phyloP scores from a whole-genome alignment of 1,284 basidiomycete genomes.

The Ganoderma sp. region DNA sequence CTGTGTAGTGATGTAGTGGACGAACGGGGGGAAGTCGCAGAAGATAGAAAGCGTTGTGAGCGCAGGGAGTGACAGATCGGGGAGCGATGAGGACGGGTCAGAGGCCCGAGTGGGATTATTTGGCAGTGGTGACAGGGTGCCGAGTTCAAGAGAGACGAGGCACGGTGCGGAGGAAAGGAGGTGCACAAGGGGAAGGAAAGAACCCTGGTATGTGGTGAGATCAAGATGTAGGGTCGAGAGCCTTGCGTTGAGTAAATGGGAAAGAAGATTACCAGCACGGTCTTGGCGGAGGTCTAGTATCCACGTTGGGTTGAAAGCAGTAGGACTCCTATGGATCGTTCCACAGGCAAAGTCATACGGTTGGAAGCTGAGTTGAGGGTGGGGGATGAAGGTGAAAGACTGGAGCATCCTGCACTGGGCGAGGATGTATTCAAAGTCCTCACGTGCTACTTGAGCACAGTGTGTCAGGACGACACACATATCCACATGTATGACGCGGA shows the following conservation, averaged over 20 bases:
- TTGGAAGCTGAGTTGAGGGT: neutral
- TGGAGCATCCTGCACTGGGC: neutral
- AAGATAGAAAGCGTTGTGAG: neutral
- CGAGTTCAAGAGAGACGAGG: neutral
- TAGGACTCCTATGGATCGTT: no score
- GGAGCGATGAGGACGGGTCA: neutral
- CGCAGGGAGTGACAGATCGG: neutral
- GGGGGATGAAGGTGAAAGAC: neutral
- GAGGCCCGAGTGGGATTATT: no score
- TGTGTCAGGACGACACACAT: neutral
- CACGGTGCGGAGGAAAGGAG: neutral
- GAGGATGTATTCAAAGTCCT: constrained; percentile 6
- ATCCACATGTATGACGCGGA: neutral
- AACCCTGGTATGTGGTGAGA: neutral
- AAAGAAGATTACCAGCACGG: neutral
- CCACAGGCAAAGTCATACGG: neutral
- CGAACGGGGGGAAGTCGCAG: neutral
- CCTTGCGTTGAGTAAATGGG: neutral
- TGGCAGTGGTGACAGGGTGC: neutral
- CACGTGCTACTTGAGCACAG: neutral
- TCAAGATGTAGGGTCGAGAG: neutral
- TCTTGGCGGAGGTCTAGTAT: neutral
- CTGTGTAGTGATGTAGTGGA: neutral
- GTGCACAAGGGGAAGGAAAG: neutral
- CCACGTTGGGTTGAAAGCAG: neutral